Evolutionary conservation across 2,329 filamentous ascomycete genomes (phyloP), one percentile per base, ranked within the genome.

Genomic region (Plenodomus tracheiphilus): DNA sequence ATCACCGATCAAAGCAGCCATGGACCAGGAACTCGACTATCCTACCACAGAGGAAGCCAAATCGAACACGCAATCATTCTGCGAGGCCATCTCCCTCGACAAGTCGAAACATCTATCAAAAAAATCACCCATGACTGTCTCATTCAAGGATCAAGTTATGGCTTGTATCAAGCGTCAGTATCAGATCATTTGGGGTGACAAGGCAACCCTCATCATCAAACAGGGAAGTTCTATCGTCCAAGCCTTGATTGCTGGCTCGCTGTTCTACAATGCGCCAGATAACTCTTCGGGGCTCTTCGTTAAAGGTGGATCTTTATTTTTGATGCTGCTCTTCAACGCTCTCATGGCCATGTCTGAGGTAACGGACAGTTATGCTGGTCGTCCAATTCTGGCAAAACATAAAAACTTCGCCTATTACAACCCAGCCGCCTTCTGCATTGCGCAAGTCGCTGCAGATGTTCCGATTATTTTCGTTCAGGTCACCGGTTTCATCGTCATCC

Each of bases 371-470:
- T 88, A 85, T 58, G 75, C 70, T 11, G 84, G 84, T 16, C 78
- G 85, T 20, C 88, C 89, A 1, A 94, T 96, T 60, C 87, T 96
- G 45, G 90, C 95, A 62, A 96, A 96, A 68, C 91, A 97, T 59
- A 76, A 81, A 46, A 84, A 86, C 42, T 96, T 95, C 66, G 90
- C 90, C n/a, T 80, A 96, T 20, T 95, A 94, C 64, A 91, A 95
- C 63, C 90, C 92, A 0, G 90, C 87, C 6, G 87, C 90, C 87
- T 64, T 76, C 81, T 13, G 79, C 91, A 59, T 74, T 81, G 28
- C 93, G 89, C 78, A 93, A 91, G 70, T 56, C 87, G 25, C 75
- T n/a, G 75, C 77, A 7, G 79, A 82, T 51, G 71, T 81, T 1
- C 80, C 83, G 0, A 74, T 86, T 3, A 59, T 85, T 1, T 44